Conservation (phyloP, 352 stramenopile genomes). For the Pythium grandisporangium region DNA sequence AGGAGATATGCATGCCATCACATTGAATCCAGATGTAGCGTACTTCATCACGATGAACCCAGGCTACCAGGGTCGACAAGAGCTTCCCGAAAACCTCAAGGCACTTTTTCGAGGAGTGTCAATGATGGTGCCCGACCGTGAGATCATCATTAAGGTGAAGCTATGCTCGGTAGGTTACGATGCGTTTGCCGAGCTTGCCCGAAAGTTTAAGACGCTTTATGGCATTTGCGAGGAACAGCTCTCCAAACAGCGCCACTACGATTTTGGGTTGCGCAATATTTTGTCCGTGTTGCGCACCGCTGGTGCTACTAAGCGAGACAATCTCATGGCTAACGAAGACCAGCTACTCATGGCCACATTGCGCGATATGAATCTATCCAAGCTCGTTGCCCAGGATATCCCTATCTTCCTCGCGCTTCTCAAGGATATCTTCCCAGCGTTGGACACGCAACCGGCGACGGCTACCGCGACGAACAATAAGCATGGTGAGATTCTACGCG, state of each 20-base stretch:
- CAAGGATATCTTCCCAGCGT: conserved; percentile 78
- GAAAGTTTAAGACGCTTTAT: conserved; percentile 96
- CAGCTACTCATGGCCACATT: conserved; percentile 94
- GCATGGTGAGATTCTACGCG: conserved; percentile 59
- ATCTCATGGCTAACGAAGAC: conserved; percentile 89
- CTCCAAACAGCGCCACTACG: conserved; percentile 90
- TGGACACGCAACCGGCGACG: conserved; percentile 31
- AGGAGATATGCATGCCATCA: conserved; percentile 46
- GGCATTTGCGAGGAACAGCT: conserved; percentile 92
- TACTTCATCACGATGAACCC: conserved; percentile 95
- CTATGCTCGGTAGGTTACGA: conserved; percentile 91
- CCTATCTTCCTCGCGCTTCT: conserved; percentile 89
- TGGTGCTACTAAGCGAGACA: conserved; percentile 92
- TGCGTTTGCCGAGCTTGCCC: conserved; percentile 88
- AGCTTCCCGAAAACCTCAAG: conserved; percentile 90
- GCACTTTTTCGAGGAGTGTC: conserved; percentile 91
- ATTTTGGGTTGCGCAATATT: conserved; percentile 93
- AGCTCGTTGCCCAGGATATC: conserved; percentile 88
- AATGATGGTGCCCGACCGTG: conserved; percentile 96
- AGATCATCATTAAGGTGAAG: conserved; percentile 94
- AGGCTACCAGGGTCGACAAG: conserved; percentile 86
- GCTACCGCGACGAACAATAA: no score
- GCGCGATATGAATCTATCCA: conserved; percentile 91
- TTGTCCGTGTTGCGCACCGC: conserved; percentile 93
- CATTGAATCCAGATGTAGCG: conserved; percentile 43